A percentile compares a stretch with the other conserved stretches of the same genome.
Evolutionary conservation across 805 yeast genomes (phyloP).

Genomic region (Hanseniaspora clermontiae): DNA sequence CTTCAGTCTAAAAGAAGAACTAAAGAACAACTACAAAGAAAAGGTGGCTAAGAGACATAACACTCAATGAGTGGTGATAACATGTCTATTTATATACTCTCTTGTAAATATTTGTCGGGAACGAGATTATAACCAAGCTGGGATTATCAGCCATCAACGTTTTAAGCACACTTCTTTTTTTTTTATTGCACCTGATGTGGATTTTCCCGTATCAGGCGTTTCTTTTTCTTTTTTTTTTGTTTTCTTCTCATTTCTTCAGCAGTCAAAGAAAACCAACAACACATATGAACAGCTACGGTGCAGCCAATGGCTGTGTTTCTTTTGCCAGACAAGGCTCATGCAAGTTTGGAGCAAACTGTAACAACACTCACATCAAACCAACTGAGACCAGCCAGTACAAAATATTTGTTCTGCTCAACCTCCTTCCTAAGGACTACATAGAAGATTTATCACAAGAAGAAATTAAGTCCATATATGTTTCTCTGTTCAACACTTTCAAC

Average conservation of each 20-base stretch:
- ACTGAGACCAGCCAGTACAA: constrained; percentile 19
- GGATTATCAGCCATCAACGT: background rate
- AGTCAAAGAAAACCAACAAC: background rate
- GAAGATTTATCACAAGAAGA: background rate
- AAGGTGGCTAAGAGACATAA: too few species aligned
- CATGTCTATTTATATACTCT: background rate
- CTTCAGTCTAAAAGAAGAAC: too few species aligned
- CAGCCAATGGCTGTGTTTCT: constrained; percentile 36
- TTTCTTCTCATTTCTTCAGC: too few species aligned
- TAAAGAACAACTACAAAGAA: too few species aligned
- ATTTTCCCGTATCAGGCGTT: background rate
- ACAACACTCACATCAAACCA: constrained; percentile 60
- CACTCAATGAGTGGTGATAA: background rate
- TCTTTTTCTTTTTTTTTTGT: too few species aligned
- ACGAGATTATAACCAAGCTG: background rate
- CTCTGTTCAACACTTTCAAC: constrained; percentile 36
- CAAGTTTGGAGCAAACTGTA: constrained; percentile 81
- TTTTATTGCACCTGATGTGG: background rate
- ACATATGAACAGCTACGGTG: background rate
- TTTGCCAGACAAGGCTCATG: constrained; percentile 83
- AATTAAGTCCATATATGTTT: constrained; percentile 48
- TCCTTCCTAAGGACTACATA: constrained; percentile 6
- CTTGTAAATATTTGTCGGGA: background rate
- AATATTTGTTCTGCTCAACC: constrained; percentile 8
- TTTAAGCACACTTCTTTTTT: background rate